Evolutionary conservation across 2,329 filamentous ascomycete genomes (phyloP).

Genomic region (Aspergillus jensenii): DNA sequence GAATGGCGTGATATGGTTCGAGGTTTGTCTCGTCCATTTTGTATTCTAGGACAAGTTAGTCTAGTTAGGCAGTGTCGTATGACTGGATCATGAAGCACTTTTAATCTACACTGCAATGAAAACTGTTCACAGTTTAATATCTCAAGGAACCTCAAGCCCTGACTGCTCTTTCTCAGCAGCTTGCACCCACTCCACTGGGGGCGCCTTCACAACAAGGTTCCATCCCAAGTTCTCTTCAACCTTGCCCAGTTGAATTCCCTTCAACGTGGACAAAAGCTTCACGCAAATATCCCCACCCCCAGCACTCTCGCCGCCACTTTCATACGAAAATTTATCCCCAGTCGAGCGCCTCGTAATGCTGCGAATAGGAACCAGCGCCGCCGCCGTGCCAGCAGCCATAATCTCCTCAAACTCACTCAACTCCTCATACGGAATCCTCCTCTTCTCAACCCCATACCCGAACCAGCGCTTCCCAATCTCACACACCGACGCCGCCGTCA

Average conservation of each 20-base stretch:
- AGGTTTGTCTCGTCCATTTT: neutral
- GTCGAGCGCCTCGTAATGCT: constrained; percentile 74
- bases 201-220: constrained; percentile 49
- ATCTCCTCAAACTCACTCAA: constrained; percentile 70
- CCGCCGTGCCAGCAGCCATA: constrained; percentile 88
- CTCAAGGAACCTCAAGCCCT: constrained; percentile 29
- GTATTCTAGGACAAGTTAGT: neutral
- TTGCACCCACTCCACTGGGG: constrained; percentile 32
- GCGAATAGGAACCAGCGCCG: constrained; percentile 85
- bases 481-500: constrained; percentile 77
- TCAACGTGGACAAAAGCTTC: constrained; percentile 71
- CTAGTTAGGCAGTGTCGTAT: neutral
- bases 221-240: constrained; percentile 75
- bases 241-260: constrained; percentile 83
- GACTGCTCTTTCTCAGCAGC: constrained; percentile 19
- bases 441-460: constrained; percentile 80
- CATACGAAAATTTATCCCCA: constrained; percentile 57
- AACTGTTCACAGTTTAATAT: neutral
- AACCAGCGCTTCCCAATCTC: constrained; percentile 69
- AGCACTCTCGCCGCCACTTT: constrained; percentile 39
- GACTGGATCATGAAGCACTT: constrained; percentile 4
- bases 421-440: constrained; percentile 63
- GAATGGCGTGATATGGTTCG: neutral
- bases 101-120: neutral
- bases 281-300: constrained; percentile 66